These are phyloP conservation scores for Coelastrella sp. DNA, from an alignment of 139 green algal genomes.

Conservation along the genomic window DNA sequence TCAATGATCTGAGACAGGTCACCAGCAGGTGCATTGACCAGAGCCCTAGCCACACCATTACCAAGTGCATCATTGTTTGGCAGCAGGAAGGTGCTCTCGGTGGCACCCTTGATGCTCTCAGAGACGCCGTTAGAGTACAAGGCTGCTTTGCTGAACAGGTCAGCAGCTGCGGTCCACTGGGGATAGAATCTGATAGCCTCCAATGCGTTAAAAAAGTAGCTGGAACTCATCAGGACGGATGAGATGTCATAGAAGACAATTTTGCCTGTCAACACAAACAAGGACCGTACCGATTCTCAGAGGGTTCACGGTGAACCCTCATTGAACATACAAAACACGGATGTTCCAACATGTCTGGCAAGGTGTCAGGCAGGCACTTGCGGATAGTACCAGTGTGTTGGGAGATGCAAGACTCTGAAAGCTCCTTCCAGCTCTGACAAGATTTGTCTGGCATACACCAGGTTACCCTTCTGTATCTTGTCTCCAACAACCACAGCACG, in stretches of 20 bases:
- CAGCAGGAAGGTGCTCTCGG: background rate
- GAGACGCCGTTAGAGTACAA: background rate
- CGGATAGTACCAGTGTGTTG: no score
- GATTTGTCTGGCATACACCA: no score
- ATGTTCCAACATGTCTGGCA: no score
- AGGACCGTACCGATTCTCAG: no score
- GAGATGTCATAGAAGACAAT: background rate
- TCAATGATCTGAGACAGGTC: background rate
- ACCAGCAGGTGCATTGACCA: background rate
- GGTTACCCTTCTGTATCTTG: background rate
- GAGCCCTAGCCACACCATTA: background rate
- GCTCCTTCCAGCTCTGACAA: no score
- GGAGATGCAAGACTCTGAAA: no score
- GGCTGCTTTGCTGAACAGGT: background rate
- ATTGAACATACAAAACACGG: no score
- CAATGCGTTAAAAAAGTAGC: background rate
- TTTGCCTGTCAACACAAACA: background rate
- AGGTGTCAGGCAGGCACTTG: no score
- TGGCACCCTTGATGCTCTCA: background rate
- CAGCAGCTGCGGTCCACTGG: background rate
- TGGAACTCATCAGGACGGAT: background rate
- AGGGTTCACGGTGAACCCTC: no score
- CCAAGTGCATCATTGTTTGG: background rate
- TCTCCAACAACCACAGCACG: background rate
- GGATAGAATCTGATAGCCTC: background rate